phyloP scores from a whole-genome alignment of 140 eudicot genomes.

The Oenanthe javanica region DNA sequence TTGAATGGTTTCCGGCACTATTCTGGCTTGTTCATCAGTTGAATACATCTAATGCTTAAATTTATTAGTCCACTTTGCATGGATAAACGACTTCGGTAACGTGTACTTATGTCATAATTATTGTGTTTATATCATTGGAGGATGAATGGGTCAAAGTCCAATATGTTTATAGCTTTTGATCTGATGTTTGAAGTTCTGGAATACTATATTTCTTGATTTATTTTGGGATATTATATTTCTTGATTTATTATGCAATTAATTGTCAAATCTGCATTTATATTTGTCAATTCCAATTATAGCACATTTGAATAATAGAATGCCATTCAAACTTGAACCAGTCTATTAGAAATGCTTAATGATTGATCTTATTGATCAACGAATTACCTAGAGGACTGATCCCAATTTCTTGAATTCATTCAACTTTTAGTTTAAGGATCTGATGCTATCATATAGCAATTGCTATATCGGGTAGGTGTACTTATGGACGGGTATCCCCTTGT shows the following conservation, averaged over 20 bases:
- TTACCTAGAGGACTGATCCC: no score
- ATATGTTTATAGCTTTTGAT: background rate
- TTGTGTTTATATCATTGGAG: background rate
- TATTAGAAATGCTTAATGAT: no score
- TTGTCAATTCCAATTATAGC: background rate
- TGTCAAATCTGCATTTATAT: no score
- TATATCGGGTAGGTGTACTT: no score
- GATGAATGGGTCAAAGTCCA: background rate
- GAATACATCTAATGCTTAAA: background rate
- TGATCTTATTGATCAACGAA: no score
- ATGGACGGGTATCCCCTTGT: no score
- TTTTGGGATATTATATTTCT: no score
- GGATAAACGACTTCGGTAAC: background rate
- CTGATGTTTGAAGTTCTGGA: background rate
- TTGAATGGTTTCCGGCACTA: background rate
- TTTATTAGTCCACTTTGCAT: background rate
- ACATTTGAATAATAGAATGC: background rate
- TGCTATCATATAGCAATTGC: no score
- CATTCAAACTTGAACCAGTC: background rate
- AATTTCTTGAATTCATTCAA: no score
- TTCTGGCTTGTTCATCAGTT: background rate
- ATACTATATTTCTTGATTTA: no score
- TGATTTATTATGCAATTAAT: no score
- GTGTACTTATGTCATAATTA: background rate
- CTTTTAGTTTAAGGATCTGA: no score